Percentiles rank a stretch among this genome's conserved stretches.
Conservation (phyloP, 306 rosid genomes). For the Acacia crassicarpa region DNA sequence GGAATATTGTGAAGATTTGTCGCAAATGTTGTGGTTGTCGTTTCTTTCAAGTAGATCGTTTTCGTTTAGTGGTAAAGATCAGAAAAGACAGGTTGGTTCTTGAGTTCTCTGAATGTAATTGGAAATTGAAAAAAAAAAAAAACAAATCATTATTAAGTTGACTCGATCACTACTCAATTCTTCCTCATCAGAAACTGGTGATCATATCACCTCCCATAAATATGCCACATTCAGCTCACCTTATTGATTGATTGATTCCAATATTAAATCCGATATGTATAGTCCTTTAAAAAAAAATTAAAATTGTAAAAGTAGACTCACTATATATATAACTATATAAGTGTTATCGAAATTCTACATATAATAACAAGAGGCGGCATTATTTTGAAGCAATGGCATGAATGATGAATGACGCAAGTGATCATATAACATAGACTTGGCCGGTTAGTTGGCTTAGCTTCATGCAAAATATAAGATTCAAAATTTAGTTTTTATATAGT, state of each 20-base stretch:
- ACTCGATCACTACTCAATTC: not conserved
- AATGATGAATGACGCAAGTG: no score
- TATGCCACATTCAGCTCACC: constrained; percentile 1
- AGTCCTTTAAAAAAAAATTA: no score
- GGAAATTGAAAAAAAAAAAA: not conserved
- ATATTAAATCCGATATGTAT: not conserved
- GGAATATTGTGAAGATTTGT: not conserved
- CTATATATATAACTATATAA: no score
- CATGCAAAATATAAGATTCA: no score
- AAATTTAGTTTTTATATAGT: no score
- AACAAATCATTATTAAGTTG: not conserved
- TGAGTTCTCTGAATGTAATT: not conserved
- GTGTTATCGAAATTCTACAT: no score
- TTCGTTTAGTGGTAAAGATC: not conserved
- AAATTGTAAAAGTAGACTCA: no score
- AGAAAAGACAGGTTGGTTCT: not conserved
- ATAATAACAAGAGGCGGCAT: no score
- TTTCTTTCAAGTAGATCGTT: not conserved
- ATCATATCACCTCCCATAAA: not conserved
- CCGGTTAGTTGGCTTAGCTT: no score
- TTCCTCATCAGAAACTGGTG: not conserved
- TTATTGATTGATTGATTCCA: not conserved
- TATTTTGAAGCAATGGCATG: no score
- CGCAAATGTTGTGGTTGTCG: not conserved
- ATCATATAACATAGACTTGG: no score